phyloP scores from a whole-genome alignment of 257 asterid species.

The Scutellaria barbata region DNA sequence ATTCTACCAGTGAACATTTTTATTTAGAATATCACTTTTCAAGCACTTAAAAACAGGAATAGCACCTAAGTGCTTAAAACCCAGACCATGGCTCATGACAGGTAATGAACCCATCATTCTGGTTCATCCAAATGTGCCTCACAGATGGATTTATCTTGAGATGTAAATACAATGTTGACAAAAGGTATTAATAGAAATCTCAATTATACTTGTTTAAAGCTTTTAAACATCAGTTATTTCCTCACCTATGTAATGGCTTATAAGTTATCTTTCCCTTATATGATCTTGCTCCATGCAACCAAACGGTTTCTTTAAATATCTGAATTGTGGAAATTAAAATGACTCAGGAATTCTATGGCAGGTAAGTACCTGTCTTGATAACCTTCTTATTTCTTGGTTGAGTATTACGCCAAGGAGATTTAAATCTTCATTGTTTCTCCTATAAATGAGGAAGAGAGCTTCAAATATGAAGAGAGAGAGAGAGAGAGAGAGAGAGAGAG shows the following conservation, averaged over 20 bases:
- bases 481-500: slow-evolving; percentile 5
- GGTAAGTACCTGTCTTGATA: slow-evolving; percentile 77
- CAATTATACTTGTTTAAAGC: background rate
- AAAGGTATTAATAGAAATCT: background rate
- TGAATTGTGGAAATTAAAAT: background rate
- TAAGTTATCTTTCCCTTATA: background rate
- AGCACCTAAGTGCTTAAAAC: background rate
- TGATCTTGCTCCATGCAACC: slow-evolving; percentile 12
- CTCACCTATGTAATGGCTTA: background rate
- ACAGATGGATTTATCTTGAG: background rate
- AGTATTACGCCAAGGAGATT: slow-evolving; percentile 72
- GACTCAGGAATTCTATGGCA: slow-evolving; percentile 14
- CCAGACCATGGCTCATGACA: background rate
- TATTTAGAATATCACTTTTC: background rate
- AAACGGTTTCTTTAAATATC: background rate
- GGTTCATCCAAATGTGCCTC: background rate
- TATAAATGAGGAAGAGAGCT: slow-evolving; percentile 37
- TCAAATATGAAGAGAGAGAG: slow-evolving; percentile 17
- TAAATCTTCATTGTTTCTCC: slow-evolving; percentile 88
- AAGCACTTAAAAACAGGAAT: background rate
- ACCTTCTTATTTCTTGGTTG: slow-evolving; percentile 90
- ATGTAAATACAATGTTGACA: background rate
- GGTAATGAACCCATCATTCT: background rate
- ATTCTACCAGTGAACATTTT: background rate
- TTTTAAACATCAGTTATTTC: background rate